phyloP scores from a whole-genome alignment of 768 basidiomycete species.

The Roridomyces roridus region DNA sequence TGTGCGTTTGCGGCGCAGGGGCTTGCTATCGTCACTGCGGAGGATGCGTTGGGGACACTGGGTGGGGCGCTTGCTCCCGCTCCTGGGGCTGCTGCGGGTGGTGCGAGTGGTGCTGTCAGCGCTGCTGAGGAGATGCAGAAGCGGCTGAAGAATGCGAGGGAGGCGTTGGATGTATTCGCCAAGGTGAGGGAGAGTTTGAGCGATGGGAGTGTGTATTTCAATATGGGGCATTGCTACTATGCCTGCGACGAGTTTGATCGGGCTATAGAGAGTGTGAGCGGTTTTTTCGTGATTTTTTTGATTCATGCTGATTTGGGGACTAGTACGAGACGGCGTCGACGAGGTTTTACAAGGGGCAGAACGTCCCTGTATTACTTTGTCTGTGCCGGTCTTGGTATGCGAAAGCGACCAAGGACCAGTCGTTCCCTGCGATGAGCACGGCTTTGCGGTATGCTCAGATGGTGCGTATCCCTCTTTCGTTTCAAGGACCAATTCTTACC shows the following conservation, averaged over 20 bases:
- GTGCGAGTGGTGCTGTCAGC: constrained; percentile 51
- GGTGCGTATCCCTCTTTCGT: constrained; percentile 45
- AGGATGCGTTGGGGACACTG: constrained; percentile 81
- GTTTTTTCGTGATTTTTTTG: background rate
- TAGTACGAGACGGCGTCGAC: constrained; percentile 94
- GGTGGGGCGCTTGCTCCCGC: constrained; percentile 60
- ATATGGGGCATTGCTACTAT: constrained; percentile 97
- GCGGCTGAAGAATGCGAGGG: constrained; percentile 76
- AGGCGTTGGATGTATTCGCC: constrained; percentile 88
- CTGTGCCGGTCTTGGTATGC: constrained; percentile 94
- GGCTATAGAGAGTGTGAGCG: constrained; percentile 91
- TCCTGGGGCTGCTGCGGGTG: constrained; percentile 59
- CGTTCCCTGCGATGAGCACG: constrained; percentile 79
- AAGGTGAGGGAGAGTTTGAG: constrained; percentile 89
- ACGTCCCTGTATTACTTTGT: constrained; percentile 80
- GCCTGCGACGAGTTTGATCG: constrained; percentile 92
- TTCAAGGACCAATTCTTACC: constrained; percentile 5
- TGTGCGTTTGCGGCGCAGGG: constrained; percentile 97
- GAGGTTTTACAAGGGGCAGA: constrained; percentile 76
- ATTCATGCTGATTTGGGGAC: background rate
- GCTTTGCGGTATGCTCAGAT: constrained; percentile 84
- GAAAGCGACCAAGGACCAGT: constrained; percentile 90
- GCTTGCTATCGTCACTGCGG: constrained; percentile 91
- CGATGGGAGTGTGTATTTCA: constrained; percentile 87
- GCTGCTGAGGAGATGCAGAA: constrained; percentile 67